A percentile compares a stretch with the other conserved stretches of the same genome.
phyloP scores from a whole-genome alignment of 2,329 filamentous ascomycete genomes.

The Verticillium zaregamsianum region DNA sequence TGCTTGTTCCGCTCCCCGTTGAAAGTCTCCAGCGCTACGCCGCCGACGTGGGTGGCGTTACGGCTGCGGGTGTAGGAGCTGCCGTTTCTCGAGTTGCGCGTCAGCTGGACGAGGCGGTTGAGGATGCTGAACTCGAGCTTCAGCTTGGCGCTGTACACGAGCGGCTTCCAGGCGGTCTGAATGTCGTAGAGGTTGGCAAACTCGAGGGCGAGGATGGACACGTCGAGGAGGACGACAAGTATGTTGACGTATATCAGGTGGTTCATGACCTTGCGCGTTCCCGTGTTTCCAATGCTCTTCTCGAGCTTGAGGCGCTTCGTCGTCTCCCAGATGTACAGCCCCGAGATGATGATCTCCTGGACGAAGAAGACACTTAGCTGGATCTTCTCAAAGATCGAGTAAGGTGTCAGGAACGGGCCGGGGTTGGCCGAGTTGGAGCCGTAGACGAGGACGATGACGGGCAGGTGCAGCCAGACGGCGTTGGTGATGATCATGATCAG shows the following conservation, averaged over 20 bases:
- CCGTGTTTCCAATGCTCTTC: conserved; percentile 1
- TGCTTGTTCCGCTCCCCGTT: neutral
- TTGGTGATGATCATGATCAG: conserved; percentile 55
- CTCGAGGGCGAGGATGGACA: conserved; percentile 27
- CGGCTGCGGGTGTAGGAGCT: neutral
- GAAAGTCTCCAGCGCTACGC: neutral
- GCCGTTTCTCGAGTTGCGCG: neutral
- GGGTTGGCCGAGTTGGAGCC: conserved; percentile 39
- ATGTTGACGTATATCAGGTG: conserved; percentile 42
- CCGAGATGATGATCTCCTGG: conserved; percentile 50
- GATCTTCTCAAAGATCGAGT: conserved; percentile 47
- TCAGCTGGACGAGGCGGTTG: conserved; percentile 27
- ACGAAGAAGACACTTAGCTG: conserved; percentile 52
- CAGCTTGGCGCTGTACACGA: conserved; percentile 30
- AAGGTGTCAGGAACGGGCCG: conserved; percentile 27
- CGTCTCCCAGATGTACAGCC: conserved; percentile 49
- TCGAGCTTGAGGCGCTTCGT: conserved; percentile 29
- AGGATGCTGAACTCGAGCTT: conserved; percentile 31
- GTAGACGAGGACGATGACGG: conserved; percentile 50
- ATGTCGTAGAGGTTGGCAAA: conserved; percentile 25
- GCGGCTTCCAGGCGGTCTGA: conserved; percentile 28
- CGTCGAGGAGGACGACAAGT: conserved; percentile 40
- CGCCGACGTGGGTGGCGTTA: neutral
- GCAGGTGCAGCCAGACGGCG: conserved; percentile 46
- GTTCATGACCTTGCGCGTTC: conserved; percentile 25